These are phyloP conservation scores for Conticribra weissflogii DNA, from an alignment of 108 stramenopile species.

Conservation along the genomic window DNA sequence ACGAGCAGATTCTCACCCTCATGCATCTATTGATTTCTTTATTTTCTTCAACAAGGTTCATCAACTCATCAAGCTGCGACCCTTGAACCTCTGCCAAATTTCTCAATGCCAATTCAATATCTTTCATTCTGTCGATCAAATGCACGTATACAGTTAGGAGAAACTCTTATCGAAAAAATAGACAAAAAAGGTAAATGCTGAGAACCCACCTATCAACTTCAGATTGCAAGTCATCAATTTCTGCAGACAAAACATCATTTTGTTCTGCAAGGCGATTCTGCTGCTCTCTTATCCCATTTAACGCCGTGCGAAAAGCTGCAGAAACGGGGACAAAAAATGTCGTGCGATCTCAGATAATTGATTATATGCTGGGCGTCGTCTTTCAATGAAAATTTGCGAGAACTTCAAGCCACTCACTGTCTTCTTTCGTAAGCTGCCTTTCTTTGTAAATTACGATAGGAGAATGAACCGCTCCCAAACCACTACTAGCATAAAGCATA, in stretches of 20 bases:
- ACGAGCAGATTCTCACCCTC: constrained; percentile 5
- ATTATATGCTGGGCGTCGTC: background rate
- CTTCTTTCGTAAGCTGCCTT: constrained; percentile 41
- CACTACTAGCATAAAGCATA: constrained; percentile 26
- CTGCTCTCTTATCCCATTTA: constrained; percentile 45
- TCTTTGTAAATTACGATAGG: constrained; percentile 37
- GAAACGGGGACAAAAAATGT: background rate
- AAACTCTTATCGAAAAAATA: background rate
- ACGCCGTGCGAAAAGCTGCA: constrained; percentile 32
- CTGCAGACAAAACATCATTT: constrained; percentile 37
- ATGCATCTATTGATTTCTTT: constrained; percentile 48
- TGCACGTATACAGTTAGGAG: background rate
- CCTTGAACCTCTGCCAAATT: constrained; percentile 37
- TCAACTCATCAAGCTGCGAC: constrained; percentile 35
- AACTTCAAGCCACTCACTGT: constrained; percentile 24
- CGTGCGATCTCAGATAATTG: background rate
- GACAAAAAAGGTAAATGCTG: background rate
- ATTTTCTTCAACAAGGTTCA: constrained; percentile 36
- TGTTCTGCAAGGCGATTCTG: constrained; percentile 27
- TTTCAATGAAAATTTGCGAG: background rate
- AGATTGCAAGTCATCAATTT: constrained; percentile 45
- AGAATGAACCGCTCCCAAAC: constrained; percentile 23
- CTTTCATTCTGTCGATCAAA: constrained; percentile 42
- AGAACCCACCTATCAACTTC: constrained; percentile 36
- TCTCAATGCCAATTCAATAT: constrained; percentile 34